Conservation (phyloP, 2,329 filamentous ascomycete species). For the Cordyceps pruinosa region DNA sequence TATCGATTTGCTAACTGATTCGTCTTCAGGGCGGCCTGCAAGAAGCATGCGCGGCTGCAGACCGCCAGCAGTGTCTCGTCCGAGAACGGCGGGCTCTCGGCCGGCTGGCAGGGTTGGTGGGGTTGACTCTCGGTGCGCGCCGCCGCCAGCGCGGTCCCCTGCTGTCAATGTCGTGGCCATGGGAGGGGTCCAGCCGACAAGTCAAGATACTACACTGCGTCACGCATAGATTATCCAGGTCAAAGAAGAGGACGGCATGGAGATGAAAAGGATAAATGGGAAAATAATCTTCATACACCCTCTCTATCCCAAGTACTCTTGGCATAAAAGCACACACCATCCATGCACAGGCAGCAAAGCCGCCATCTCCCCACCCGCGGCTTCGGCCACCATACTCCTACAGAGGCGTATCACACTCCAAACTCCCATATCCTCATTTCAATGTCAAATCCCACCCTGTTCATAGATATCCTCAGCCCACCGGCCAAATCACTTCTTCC, state of each 20-base stretch:
- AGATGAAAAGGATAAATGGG: too few species aligned
- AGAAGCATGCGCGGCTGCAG: slow-evolving; percentile 1
- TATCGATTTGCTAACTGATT: background rate
- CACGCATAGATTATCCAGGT: too few species aligned
- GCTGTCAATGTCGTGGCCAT: too few species aligned
- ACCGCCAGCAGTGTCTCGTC: background rate
- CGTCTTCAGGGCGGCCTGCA: too few species aligned
- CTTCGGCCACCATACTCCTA: background rate
- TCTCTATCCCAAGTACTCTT: background rate
- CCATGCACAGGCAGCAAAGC: too few species aligned
- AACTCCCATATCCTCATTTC: background rate
- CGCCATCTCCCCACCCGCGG: background rate
- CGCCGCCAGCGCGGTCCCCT: slow-evolving; percentile 9
- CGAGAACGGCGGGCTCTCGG: slow-evolving; percentile 1
- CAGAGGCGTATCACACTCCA: background rate
- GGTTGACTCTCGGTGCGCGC: slow-evolving; percentile 6
- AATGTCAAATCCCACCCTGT: background rate
- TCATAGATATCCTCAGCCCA: background rate
- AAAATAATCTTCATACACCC: background rate
- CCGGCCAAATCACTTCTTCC: slow-evolving; percentile 39
- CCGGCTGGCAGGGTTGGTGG: background rate
- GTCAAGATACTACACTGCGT: too few species aligned
- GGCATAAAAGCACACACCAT: background rate
- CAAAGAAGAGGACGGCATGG: too few species aligned
- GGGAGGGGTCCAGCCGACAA: too few species aligned